A percentile compares a stretch with the other conserved stretches of the same genome.
Evolutionary conservation across 2,329 filamentous ascomycete genomes (phyloP).

Genomic region (Nemania diffusa): DNA sequence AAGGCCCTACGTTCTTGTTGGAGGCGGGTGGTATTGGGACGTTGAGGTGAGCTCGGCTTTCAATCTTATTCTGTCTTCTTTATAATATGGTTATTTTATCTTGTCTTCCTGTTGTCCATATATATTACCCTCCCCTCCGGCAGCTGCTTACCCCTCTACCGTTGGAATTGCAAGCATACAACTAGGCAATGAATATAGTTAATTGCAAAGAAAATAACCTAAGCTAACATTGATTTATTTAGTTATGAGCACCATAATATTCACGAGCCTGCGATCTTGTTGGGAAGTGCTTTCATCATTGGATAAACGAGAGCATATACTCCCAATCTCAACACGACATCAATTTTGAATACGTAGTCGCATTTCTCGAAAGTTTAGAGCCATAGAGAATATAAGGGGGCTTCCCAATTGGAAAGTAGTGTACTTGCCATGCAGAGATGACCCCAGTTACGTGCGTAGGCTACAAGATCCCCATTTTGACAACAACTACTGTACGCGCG

Average conservation of each 20-base stretch:
- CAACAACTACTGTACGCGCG: too few relatives aligned
- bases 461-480: background rate
- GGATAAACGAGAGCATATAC: conserved; percentile 33
- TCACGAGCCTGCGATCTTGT: conserved; percentile 80
- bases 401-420: background rate
- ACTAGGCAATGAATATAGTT: background rate
- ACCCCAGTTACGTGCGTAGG: background rate
- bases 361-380: background rate
- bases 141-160: background rate
- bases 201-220: background rate
- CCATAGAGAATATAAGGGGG: background rate
- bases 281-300: conserved; percentile 76
- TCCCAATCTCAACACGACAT: background rate
- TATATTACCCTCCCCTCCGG: background rate
- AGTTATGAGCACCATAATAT: conserved; percentile 85
- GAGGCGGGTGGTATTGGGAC: conserved; percentile 89
- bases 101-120: background rate
- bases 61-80: background rate
- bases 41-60: conserved; percentile 66
- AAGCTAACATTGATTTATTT: conserved; percentile 46
- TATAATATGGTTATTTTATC: background rate
- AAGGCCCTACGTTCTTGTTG: conserved; percentile 82
- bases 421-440: background rate
- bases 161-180: background rate
- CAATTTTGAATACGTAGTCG: background rate